These are phyloP conservation scores for Irpex sp. DNA, from an alignment of 1,284 basidiomycete species.

Conservation along the genomic window DNA sequence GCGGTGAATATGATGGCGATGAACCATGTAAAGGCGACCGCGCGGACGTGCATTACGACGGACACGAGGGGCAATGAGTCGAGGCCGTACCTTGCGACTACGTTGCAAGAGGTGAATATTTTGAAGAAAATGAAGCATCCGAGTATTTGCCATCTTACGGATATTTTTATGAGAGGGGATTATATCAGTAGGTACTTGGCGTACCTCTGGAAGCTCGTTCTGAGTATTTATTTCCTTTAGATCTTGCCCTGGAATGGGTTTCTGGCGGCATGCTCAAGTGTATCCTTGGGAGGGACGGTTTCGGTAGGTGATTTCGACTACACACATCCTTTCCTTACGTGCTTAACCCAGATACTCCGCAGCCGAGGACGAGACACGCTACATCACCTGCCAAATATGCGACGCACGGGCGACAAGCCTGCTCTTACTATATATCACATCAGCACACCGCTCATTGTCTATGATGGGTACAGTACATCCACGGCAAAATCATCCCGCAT, in stretches of 20 bases:
- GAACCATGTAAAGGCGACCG: conserved; percentile 30
- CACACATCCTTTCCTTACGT: conserved; percentile 2
- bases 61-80: too few species aligned
- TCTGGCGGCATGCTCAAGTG: conserved; percentile 88
- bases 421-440: background rate
- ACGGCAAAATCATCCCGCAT: conserved; percentile 74
- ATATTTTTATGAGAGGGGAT: conserved; percentile 64
- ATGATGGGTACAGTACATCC: conserved; percentile 65
- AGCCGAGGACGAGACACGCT: conserved; percentile 57
- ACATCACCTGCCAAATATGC: conserved; percentile 74
- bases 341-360: conserved; percentile 8
- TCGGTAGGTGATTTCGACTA: conserved; percentile 50
- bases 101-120: conserved; percentile 70
- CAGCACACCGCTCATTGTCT: conserved; percentile 3
- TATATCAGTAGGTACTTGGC: conserved; percentile 57
- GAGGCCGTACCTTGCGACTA: too few species aligned
- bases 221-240: conserved; percentile 42
- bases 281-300: conserved; percentile 55
- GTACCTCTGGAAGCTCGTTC: background rate
- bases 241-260: conserved; percentile 76
- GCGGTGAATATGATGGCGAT: conserved; percentile 77
- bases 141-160: conserved; percentile 80
- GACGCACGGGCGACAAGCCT: conserved; percentile 60
- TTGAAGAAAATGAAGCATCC: conserved; percentile 72
- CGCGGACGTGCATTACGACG: too few species aligned